Evolutionary conservation across 106 monocot species (phyloP).

Genomic region (Iris macrosiphon): DNA sequence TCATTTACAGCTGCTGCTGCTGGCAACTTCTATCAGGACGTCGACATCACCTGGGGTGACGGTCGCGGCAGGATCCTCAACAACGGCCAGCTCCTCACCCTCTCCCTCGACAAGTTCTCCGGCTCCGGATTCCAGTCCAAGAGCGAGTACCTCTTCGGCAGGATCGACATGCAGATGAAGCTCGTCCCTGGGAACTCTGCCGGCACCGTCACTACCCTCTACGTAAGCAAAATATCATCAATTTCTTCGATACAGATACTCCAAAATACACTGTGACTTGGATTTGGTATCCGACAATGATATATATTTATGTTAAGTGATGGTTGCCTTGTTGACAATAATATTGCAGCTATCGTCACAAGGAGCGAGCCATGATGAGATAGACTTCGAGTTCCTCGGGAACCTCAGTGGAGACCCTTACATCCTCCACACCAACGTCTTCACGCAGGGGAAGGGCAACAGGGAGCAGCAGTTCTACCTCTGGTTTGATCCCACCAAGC

Average conservation of each 20-base stretch:
- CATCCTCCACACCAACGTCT: slow-evolving; percentile 66
- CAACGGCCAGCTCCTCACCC: slow-evolving; percentile 10
- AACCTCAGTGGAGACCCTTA: slow-evolving; percentile 45
- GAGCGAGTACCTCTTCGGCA: slow-evolving; percentile 17
- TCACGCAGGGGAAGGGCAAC: slow-evolving; percentile 43
- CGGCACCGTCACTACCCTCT: slow-evolving; percentile 19
- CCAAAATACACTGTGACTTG: no score
- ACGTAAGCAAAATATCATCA: slow-evolving; percentile 6
- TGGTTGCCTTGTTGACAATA: background rate
- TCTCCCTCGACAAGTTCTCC: slow-evolving; percentile 11
- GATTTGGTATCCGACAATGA: no score
- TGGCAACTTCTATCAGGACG: slow-evolving; percentile 5
- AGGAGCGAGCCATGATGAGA: slow-evolving; percentile 29
- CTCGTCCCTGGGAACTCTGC: slow-evolving; percentile 20
- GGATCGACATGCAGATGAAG: slow-evolving; percentile 26
- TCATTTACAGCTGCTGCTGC: background rate
- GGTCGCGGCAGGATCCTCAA: slow-evolving; percentile 9
- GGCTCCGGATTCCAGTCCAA: slow-evolving; percentile 19
- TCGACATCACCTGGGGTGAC: slow-evolving; percentile 17
- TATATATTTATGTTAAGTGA: no score
- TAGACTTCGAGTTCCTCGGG: slow-evolving; percentile 65
- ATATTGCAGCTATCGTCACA: slow-evolving; percentile 8
- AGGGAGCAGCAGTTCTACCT: slow-evolving; percentile 47
- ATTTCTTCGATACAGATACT: background rate
- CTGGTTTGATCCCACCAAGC: slow-evolving; percentile 55